Conservation (phyloP, 2,329 filamentous ascomycete species). For the Diplodia sapinea region DNA sequence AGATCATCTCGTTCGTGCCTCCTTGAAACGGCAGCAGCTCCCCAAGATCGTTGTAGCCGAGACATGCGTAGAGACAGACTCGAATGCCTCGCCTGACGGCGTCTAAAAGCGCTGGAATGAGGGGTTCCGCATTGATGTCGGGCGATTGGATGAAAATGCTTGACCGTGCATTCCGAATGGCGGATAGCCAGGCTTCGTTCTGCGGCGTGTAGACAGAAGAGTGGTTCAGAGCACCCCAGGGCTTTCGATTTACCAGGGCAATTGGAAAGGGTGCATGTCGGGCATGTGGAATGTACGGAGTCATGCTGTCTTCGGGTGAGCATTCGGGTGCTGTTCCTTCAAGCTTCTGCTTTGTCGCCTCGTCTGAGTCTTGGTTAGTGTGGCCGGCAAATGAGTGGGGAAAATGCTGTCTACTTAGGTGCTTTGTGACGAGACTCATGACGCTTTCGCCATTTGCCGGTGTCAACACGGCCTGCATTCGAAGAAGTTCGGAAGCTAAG, state of each 20-base stretch:
- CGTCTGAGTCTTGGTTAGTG: conserved; percentile 50
- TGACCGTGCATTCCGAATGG: conserved; percentile 67
- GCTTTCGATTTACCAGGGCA: conserved; percentile 71
- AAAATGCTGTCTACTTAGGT: conserved; percentile 59
- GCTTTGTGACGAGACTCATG: conserved; percentile 65
- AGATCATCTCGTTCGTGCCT: conserved; percentile 75
- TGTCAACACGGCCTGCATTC: conserved; percentile 65
- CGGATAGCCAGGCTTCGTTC: conserved; percentile 75
- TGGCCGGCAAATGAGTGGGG: background rate
- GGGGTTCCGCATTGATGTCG: conserved; percentile 73
- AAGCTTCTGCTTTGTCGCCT: conserved; percentile 58
- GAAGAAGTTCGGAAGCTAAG: conserved; percentile 64
- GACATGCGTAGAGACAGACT: conserved; percentile 73
- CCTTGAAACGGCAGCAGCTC: conserved; percentile 78
- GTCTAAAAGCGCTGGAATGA: conserved; percentile 67
- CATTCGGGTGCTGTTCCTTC: conserved; percentile 61
- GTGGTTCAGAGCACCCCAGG: conserved; percentile 69
- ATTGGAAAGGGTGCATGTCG: conserved; percentile 68
- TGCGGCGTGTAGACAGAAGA: conserved; percentile 69
- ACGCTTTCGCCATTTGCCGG: conserved; percentile 58
- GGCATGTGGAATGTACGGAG: conserved; percentile 66
- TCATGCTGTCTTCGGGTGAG: conserved; percentile 63
- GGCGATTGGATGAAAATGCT: conserved; percentile 80
- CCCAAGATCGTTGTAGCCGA: conserved; percentile 80
- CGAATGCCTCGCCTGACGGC: conserved; percentile 71